Percentiles rank a stretch among this genome's conserved stretches.
These are phyloP conservation scores for Jasminum sambac DNA, from an alignment of 257 asterid species.

Conservation along the genomic window DNA sequence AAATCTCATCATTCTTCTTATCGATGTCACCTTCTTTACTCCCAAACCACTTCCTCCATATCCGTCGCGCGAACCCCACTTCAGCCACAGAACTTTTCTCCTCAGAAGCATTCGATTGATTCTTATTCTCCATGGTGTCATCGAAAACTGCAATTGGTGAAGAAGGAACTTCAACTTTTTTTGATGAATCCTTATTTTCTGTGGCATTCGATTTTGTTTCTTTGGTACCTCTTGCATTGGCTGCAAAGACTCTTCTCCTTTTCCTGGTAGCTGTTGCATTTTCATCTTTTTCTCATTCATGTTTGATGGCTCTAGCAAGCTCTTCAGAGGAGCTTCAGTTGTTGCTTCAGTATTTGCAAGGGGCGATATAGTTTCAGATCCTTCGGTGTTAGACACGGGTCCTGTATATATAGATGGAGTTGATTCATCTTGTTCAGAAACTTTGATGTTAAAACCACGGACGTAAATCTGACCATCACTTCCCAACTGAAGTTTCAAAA, in stretches of 20 bases:
- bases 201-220: conserved; percentile 27
- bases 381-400: conserved; percentile 31
- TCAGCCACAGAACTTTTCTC: conserved; percentile 21
- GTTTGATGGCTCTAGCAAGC: neutral
- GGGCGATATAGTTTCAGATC: conserved; percentile 20
- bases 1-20: too few relatives aligned
- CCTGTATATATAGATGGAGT: conserved; percentile 27
- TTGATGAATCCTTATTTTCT: conserved; percentile 31
- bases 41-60: conserved; percentile 60
- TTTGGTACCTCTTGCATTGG: conserved; percentile 15
- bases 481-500: conserved; percentile 47
- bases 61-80: conserved; percentile 45
- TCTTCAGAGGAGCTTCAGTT: neutral
- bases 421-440: conserved; percentile 34
- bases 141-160: conserved; percentile 32
- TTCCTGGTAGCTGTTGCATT: conserved; percentile 5
- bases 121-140: conserved; percentile 29
- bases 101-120: conserved; percentile 20
- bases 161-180: conserved; percentile 37
- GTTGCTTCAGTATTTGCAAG: neutral
- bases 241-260: neutral
- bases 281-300: neutral
- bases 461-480: conserved; percentile 46
- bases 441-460: conserved; percentile 32
- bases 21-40: too few relatives aligned